Conservation (phyloP, 371 early-diverging fungal species). For the Quaeritorhiza haematococci region DNA sequence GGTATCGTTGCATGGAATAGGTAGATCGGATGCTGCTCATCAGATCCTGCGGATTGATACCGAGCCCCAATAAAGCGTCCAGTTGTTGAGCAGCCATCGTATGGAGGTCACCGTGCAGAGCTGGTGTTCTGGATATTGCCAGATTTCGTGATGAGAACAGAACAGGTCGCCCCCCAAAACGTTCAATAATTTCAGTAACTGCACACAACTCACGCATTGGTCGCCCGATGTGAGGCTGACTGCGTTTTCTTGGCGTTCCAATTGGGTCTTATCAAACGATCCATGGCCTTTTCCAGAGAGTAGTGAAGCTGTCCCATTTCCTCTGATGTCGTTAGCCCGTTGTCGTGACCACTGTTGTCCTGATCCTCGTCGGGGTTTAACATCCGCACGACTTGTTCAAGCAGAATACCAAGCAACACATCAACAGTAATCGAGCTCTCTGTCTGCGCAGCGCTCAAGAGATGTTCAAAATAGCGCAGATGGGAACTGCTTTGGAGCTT, state of each 20-base stretch:
- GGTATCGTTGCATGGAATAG: background rate
- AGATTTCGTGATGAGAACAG: no score
- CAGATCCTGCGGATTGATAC: background rate
- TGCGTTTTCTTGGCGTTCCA: no score
- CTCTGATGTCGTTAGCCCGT: conserved; percentile 6
- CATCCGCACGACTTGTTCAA: conserved; percentile 22
- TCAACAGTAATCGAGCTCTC: conserved; percentile 10
- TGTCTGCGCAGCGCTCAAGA: conserved; percentile 9
- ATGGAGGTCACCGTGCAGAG: background rate
- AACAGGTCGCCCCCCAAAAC: no score
- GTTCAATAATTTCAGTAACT: no score
- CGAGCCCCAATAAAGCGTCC: background rate
- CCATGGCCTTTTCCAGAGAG: conserved; percentile 7
- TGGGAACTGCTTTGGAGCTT: background rate
- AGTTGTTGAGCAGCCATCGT: background rate
- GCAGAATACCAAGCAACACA: conserved; percentile 19
- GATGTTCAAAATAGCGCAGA: conserved; percentile 17
- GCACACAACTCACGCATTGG: no score
- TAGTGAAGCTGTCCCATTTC: conserved; percentile 8
- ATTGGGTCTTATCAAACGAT: no score
- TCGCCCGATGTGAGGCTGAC: no score
- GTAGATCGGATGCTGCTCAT: background rate
- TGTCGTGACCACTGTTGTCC: no score
- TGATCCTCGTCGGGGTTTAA: background rate
- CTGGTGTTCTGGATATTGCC: no score